phyloP scores from a whole-genome alignment of 257 asterid species.

The Nicotiana undulata region DNA sequence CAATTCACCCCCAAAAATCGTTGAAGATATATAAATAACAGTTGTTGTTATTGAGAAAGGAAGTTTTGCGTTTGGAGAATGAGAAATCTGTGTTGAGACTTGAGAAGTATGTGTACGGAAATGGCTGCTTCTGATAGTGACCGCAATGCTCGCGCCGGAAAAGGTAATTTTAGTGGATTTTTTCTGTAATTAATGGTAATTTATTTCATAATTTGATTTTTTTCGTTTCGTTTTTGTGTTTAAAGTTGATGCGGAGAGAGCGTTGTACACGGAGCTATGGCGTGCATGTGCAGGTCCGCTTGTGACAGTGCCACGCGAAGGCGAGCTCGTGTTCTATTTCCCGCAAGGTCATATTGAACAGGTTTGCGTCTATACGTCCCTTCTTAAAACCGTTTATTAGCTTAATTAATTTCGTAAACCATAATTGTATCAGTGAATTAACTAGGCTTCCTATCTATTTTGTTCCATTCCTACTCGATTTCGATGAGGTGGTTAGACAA shows the following conservation, averaged over 20 bases:
- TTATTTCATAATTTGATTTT: background rate
- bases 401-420: background rate
- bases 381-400: background rate
- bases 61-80: constrained; percentile 23
- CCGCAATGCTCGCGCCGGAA: constrained; percentile 27
- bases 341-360: constrained; percentile 99
- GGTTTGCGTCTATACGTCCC: constrained; percentile 27
- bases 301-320: constrained; percentile 79
- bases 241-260: constrained; percentile 66
- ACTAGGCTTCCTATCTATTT: background rate
- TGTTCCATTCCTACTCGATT: background rate
- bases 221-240: background rate
- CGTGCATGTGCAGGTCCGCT: constrained; percentile 96
- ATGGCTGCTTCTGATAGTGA: constrained; percentile 53
- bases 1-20: background rate
- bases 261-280: constrained; percentile 90
- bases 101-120: constrained; percentile 1
- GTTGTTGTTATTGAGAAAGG: background rate
- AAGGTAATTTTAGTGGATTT: constrained; percentile 20
- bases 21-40: background rate
- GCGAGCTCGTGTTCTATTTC: constrained; percentile 76
- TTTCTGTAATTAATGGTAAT: background rate
- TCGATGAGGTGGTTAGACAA: background rate
- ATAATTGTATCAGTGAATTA: background rate
- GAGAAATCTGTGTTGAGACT: constrained; percentile 49